Conservation (phyloP, 164 flowering plant genomes). For the Akebia trifoliata region DNA sequence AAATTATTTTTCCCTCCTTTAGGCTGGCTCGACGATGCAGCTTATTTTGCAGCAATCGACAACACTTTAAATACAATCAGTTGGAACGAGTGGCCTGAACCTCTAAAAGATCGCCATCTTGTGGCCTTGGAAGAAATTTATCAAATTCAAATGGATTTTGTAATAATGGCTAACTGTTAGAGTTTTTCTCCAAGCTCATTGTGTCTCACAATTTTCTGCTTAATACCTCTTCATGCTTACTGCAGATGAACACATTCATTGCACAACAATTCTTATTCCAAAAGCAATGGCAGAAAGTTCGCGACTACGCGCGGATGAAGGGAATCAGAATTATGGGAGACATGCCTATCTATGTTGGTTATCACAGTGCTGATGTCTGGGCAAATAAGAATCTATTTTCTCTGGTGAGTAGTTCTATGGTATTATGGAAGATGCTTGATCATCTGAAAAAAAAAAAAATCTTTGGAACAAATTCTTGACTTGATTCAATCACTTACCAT, state of each 20-base stretch:
- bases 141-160: conserved; percentile 64
- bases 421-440: neutral
- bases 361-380: conserved; percentile 99
- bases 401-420: conserved; percentile 48
- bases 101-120: conserved; percentile 77
- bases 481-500: neutral
- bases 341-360: conserved; percentile 98
- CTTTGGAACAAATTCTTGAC: neutral
- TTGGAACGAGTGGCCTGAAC: conserved; percentile 97
- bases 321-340: conserved; percentile 95
- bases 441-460: neutral
- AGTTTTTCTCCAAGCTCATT: neutral
- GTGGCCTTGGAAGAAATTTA: conserved; percentile 77
- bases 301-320: conserved; percentile 58
- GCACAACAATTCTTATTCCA: conserved; percentile 94
- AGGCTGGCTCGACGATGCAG: conserved; percentile 99
- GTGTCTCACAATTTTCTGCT: conserved; percentile 1
- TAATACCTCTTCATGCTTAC: conserved; percentile 11
- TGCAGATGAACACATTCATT: conserved; percentile 73
- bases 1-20: conserved; percentile 12
- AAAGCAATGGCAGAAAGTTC: conserved; percentile 95
- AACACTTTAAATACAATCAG: conserved; percentile 44
- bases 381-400: conserved; percentile 83
- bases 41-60: conserved; percentile 92
- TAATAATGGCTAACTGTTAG: conserved; percentile 28